These are phyloP conservation scores for Leishmania martiniquensis DNA, from an alignment of 208 protist genomes.

Conservation along the genomic window DNA sequence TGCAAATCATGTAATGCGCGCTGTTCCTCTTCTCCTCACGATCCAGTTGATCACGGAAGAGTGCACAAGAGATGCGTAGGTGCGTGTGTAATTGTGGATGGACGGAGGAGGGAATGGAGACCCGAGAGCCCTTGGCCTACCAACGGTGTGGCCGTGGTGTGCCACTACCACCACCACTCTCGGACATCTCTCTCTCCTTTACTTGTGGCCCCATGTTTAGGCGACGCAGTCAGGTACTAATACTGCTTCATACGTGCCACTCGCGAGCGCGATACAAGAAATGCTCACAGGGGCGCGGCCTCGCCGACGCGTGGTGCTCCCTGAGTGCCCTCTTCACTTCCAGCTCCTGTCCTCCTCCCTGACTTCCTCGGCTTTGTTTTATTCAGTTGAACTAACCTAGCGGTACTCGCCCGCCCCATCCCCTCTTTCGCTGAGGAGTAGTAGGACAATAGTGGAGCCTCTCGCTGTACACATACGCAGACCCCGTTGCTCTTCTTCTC, in stretches of 20 bases:
- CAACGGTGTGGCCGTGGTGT: not conserved
- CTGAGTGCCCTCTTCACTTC: not conserved
- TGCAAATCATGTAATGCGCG: not conserved
- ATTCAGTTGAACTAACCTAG: not conserved
- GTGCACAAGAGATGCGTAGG: not conserved
- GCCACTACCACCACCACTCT: not conserved
- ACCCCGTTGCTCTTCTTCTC: not conserved
- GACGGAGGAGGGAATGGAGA: not conserved
- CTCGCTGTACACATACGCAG: not conserved
- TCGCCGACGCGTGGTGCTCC: not conserved
- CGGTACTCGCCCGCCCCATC: not conserved
- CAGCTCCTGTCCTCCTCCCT: not conserved
- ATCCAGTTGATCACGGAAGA: no score
- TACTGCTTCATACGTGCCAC: not conserved
- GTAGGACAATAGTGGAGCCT: conserved; percentile 16
- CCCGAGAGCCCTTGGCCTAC: not conserved
- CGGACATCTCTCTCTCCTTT: not conserved
- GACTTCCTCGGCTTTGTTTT: not conserved
- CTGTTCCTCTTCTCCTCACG: not conserved
- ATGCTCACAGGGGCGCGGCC: not conserved
- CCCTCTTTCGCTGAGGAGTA: conserved; percentile 26
- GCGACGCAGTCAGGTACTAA: not conserved
- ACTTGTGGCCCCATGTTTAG: no score
- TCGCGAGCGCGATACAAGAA: not conserved
- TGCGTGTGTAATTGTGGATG: not conserved